Evolutionary conservation across 1,139 yeast genomes (phyloP).

Genomic region (Suhomyces guaymorum): DNA sequence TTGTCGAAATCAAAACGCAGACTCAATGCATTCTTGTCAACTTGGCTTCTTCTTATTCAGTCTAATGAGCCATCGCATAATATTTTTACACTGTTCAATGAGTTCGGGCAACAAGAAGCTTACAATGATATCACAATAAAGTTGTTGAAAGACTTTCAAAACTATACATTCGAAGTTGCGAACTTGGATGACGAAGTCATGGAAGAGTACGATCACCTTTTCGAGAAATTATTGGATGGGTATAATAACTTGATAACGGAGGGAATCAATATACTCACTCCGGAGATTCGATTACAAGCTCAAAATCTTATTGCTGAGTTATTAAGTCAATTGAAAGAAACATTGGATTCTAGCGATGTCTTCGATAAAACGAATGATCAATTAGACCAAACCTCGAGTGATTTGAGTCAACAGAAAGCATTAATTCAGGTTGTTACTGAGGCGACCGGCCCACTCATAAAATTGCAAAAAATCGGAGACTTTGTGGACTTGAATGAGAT

Average conservation of each 20-base stretch:
- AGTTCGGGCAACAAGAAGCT: constrained; percentile 25
- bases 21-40: constrained; percentile 26
- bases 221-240: constrained; percentile 17
- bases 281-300: constrained; percentile 26
- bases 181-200: constrained; percentile 10
- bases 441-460: constrained; percentile 23
- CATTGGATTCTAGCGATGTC: constrained; percentile 8
- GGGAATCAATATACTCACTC: constrained; percentile 19
- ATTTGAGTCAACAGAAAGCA: constrained; percentile 18
- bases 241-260: constrained; percentile 14
- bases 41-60: constrained; percentile 33
- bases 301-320: constrained; percentile 29
- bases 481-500: constrained; percentile 24
- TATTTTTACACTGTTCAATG: constrained; percentile 26
- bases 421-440: constrained; percentile 19
- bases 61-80: constrained; percentile 19
- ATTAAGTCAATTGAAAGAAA: constrained; percentile 22
- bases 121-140: constrained; percentile 29
- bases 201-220: constrained; percentile 20
- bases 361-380: constrained; percentile 13
- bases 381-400: background rate
- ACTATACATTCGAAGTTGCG: constrained; percentile 17
- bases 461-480: constrained; percentile 32
- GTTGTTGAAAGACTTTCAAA: constrained; percentile 29
- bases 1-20: constrained; percentile 24